Percentiles rank a stretch among this genome's conserved stretches.
Conservation (phyloP, 257 asterid genomes). For the Ocimum tenuiflorum region DNA sequence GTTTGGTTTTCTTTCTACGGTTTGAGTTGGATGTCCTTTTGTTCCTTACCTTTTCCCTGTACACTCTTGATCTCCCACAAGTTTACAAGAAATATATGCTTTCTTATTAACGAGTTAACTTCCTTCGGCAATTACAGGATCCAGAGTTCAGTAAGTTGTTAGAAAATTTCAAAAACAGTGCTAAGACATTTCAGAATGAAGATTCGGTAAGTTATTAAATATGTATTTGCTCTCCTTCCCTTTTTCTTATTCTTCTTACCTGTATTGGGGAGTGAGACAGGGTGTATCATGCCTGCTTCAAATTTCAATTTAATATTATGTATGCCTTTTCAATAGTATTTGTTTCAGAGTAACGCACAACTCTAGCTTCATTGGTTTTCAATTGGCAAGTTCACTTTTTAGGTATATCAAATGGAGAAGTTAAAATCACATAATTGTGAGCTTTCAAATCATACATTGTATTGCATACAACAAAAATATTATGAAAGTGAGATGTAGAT, state of each 20-base stretch:
- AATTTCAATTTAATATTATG: background rate
- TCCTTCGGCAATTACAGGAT: slow-evolving; percentile 54
- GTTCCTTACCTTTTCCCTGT: background rate
- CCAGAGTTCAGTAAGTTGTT: slow-evolving; percentile 62
- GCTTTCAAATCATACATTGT: no score
- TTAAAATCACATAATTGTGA: no score
- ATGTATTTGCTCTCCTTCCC: background rate
- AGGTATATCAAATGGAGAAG: background rate
- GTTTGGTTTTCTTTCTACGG: background rate
- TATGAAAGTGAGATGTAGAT: background rate
- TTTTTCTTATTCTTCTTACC: background rate
- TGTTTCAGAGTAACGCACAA: background rate
- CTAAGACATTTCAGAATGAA: slow-evolving; percentile 35
- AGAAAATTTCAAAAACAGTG: slow-evolving; percentile 40
- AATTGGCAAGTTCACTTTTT: background rate
- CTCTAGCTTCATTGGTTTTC: background rate
- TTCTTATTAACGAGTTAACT: slow-evolving; percentile 15
- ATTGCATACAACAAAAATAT: no score
- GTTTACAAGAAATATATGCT: background rate
- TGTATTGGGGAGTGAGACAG: background rate
- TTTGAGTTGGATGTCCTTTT: background rate
- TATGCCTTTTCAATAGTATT: background rate
- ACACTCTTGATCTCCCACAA: background rate
- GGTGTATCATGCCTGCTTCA: background rate
- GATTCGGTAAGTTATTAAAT: slow-evolving; percentile 47